phyloP scores from a whole-genome alignment of 2,329 filamentous ascomycete genomes.

The Pseudocercospora fuligena region DNA sequence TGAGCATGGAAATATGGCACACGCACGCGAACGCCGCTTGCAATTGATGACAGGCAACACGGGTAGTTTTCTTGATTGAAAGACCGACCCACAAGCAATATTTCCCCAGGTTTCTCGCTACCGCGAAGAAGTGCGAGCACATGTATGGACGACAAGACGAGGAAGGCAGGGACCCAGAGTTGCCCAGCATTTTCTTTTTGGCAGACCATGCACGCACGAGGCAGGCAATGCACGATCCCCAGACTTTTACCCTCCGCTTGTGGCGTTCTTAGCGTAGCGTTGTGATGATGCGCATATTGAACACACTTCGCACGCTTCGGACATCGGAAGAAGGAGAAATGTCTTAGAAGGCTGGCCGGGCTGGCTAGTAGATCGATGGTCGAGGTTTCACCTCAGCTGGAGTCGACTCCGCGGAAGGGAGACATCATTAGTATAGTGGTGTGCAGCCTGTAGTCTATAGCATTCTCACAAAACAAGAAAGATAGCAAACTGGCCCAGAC shows the following conservation, averaged over 20 bases:
- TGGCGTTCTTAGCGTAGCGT: neutral
- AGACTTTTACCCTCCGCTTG: neutral
- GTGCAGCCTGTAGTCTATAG: neutral
- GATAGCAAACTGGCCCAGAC: neutral
- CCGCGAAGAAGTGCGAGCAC: neutral
- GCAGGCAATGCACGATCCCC: neutral
- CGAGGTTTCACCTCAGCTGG: neutral
- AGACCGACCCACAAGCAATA: neutral
- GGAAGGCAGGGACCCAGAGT: neutral
- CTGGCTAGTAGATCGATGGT: neutral
- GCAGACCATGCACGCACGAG: neutral
- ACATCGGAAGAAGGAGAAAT: neutral
- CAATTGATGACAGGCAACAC: neutral
- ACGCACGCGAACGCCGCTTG: neutral
- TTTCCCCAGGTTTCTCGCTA: constrained; percentile 1
- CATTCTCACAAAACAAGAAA: neutral
- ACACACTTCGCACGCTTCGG: neutral
- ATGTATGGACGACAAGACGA: neutral
- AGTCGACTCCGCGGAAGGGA: neutral
- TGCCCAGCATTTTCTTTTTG: neutral
- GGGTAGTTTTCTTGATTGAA: neutral
- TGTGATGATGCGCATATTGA: constrained; percentile 7
- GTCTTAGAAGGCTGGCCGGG: neutral
- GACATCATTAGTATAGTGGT: neutral
- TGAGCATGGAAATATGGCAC: constrained; percentile 5